Percentiles rank a stretch among this genome's conserved stretches.
phyloP scores from a whole-genome alignment of 306 rosid species.

The Begonia masoniana region DNA sequence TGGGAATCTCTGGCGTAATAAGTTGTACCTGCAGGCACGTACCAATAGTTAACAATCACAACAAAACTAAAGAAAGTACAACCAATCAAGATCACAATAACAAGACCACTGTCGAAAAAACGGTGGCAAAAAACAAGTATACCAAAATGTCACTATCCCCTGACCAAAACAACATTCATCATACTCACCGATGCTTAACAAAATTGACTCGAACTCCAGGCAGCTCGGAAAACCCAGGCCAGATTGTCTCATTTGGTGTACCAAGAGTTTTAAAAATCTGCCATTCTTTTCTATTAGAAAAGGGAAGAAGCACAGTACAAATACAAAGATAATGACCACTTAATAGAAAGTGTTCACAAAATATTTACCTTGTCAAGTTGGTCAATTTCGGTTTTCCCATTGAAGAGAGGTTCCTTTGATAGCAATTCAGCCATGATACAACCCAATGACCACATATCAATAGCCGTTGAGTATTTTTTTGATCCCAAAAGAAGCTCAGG shows the following conservation, averaged over 20 bases:
- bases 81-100: constrained; percentile 9
- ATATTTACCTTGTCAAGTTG: constrained; percentile 85
- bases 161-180: constrained; percentile 12
- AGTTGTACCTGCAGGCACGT: constrained; percentile 84
- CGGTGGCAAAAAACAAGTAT: constrained; percentile 29
- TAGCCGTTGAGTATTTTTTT: constrained; percentile 81
- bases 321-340: not conserved
- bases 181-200: constrained; percentile 97
- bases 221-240: constrained; percentile 91
- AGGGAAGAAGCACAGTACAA: not conserved
- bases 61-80: too few species aligned
- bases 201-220: constrained; percentile 98
- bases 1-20: constrained; percentile 92
- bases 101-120: constrained; percentile 17
- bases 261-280: constrained; percentile 88
- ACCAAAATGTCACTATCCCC: constrained; percentile 18
- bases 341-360: not conserved
- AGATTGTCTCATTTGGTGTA: constrained; percentile 93
- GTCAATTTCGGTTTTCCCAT: constrained; percentile 90
- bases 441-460: constrained; percentile 98
- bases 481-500: constrained; percentile 92
- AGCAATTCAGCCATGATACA: constrained; percentile 97
- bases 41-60: constrained; percentile 38
- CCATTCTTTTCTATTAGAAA: not conserved
- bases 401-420: constrained; percentile 85